Conservation (phyloP, 1,139 yeast genomes). For the Scheffersomyces insectosa region DNA sequence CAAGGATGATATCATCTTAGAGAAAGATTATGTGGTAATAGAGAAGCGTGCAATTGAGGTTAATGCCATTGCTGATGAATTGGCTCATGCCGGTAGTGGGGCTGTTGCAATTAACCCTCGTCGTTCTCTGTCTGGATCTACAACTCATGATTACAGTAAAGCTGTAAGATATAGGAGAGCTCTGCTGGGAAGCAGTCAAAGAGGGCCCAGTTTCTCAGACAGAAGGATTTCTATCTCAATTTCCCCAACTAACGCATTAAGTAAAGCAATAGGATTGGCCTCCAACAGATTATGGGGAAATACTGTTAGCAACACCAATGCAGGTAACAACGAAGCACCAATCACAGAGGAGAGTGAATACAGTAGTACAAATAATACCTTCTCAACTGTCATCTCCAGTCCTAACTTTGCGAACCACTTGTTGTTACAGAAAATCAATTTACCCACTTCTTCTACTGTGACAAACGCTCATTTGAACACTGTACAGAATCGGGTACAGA, state of each 20-base stretch:
- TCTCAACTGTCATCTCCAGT: conserved; percentile 26
- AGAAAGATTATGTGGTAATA: conserved; percentile 88
- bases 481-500: neutral
- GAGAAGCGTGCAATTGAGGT: conserved; percentile 95
- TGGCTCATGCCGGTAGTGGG: conserved; percentile 68
- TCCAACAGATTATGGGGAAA: conserved; percentile 81
- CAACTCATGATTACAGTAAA: conserved; percentile 1
- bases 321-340: conserved; percentile 6
- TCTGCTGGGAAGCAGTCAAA: conserved; percentile 37
- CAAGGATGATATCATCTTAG: conserved; percentile 52
- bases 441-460: conserved; percentile 24
- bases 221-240: conserved; percentile 68
- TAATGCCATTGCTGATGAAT: conserved; percentile 90
- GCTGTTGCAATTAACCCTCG: conserved; percentile 45
- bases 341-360: conserved; percentile 17
- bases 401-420: conserved; percentile 39
- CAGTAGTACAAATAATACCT: conserved; percentile 8
- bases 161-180: conserved; percentile 22
- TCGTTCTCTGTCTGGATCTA: conserved; percentile 14
- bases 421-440: conserved; percentile 35
- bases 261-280: conserved; percentile 85
- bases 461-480: conserved; percentile 2
- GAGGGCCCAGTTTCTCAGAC: conserved; percentile 55
- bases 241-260: conserved; percentile 85
- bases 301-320: conserved; percentile 5